A percentile compares a stretch with the other conserved stretches of the same genome.
Conservation (phyloP, 1,284 basidiomycete species). For the Afroboletus lepidellus region DNA sequence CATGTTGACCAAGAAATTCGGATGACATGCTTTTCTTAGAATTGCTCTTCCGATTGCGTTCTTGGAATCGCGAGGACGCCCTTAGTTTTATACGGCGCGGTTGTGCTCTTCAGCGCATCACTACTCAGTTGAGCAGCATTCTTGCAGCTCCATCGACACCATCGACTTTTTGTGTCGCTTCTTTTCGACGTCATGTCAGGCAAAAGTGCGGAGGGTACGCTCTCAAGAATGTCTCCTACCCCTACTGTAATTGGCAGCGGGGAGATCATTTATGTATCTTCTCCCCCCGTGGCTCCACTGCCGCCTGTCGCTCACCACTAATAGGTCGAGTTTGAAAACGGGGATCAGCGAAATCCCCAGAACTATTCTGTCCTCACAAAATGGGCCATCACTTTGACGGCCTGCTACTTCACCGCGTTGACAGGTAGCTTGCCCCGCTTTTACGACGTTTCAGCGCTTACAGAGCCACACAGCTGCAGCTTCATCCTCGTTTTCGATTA, state of each 20-base stretch:
- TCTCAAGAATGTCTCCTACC: constrained; percentile 3
- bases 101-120: not conserved
- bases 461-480: constrained; percentile 25
- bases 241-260: not conserved
- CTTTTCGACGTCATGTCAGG: constrained; percentile 10
- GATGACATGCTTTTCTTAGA: not conserved
- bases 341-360: constrained; percentile 25
- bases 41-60: constrained; percentile 1
- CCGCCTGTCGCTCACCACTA: constrained; percentile 2
- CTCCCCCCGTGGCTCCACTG: not conserved
- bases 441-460: constrained; percentile 1
- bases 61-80: not conserved
- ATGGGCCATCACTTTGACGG: constrained; percentile 27
- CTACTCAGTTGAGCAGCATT: not conserved
- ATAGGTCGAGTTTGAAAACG: constrained; percentile 29
- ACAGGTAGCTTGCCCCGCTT: constrained; percentile 5
- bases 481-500: constrained; percentile 41
- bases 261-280: constrained; percentile 13
- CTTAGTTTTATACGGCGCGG: constrained; percentile 19
- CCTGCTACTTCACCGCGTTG: constrained; percentile 20
- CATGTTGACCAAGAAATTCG: not conserved
- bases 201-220: constrained; percentile 1
- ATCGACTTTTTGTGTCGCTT: not conserved
- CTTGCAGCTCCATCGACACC: not conserved
- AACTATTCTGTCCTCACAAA: constrained; percentile 24